phyloP scores from a whole-genome alignment of 2,329 filamentous ascomycete genomes.

The Calonectria naviculata region DNA sequence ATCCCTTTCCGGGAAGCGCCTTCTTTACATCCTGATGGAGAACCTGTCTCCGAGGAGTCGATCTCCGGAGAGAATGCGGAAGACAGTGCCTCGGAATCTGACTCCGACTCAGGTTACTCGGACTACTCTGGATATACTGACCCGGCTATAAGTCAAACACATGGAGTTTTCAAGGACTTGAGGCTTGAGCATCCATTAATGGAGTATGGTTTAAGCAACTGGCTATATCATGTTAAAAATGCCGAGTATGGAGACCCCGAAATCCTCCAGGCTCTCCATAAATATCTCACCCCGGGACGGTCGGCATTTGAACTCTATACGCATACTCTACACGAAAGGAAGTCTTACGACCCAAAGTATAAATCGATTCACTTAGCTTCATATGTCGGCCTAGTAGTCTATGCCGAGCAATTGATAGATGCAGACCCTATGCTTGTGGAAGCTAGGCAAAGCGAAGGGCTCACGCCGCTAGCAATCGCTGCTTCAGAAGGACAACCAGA shows the following conservation, averaged over 20 bases:
- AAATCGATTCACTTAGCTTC: background rate
- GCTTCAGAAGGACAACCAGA: background rate
- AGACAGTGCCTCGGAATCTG: background rate
- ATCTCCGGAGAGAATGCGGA: background rate
- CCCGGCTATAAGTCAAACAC: too few relatives aligned
- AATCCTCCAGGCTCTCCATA: background rate
- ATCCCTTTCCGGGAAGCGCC: background rate
- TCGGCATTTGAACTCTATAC: background rate
- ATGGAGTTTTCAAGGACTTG: background rate
- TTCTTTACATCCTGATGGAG: background rate
- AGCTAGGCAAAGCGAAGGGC: background rate
- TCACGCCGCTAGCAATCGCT: background rate
- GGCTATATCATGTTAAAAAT: background rate
- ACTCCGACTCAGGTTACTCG: background rate
- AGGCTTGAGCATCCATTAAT: background rate
- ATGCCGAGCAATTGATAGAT: background rate
- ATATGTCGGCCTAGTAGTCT: background rate
- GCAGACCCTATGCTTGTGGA: background rate
- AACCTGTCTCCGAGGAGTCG: background rate
- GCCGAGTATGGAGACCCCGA: background rate
- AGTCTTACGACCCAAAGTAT: background rate
- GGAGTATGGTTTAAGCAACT: background rate
- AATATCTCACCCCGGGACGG: background rate
- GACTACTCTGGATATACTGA: background rate
- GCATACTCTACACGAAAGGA: background rate